These are phyloP conservation scores for Selaginella tamariscina DNA, from an alignment of 75 land plant species.

Conservation along the genomic window DNA sequence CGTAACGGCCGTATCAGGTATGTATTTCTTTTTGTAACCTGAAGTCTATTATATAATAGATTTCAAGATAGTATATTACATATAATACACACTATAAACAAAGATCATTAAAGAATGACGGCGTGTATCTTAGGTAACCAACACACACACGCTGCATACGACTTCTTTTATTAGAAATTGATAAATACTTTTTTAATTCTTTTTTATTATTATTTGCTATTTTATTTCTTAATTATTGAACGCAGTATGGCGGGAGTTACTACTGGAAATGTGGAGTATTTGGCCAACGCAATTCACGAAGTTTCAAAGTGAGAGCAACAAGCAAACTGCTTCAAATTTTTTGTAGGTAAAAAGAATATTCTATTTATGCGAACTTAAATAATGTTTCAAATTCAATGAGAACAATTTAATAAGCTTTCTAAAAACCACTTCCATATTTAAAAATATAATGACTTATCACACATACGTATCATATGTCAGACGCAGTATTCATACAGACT, in stretches of 20 bases:
- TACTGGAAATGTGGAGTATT: constrained; percentile 59
- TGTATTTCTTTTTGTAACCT: not conserved
- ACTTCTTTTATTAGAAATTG: not conserved
- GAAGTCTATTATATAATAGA: not conserved
- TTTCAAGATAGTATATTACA: not conserved
- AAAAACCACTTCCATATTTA: no score
- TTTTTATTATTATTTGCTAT: not conserved
- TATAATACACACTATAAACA: not conserved
- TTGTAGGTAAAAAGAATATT: no score
- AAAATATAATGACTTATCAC: no score
- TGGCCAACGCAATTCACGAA: constrained; percentile 85
- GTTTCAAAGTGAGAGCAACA: constrained; percentile 38
- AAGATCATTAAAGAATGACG: no score
- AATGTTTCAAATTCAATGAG: no score
- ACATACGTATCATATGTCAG: no score
- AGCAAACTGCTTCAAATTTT: not conserved
- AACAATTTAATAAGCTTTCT: no score
- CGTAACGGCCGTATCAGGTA: constrained; percentile 92
- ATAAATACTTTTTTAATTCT: not conserved
- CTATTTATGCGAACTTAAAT: no score
- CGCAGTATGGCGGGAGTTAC: constrained; percentile 88
- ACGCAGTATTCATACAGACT: no score
- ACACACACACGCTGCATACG: not conserved
- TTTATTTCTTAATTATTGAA: not conserved
- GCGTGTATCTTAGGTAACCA: not conserved